Evolutionary conservation across 2,329 filamentous ascomycete genomes (phyloP).

Genomic region (Paramyrothecium sp.): DNA sequence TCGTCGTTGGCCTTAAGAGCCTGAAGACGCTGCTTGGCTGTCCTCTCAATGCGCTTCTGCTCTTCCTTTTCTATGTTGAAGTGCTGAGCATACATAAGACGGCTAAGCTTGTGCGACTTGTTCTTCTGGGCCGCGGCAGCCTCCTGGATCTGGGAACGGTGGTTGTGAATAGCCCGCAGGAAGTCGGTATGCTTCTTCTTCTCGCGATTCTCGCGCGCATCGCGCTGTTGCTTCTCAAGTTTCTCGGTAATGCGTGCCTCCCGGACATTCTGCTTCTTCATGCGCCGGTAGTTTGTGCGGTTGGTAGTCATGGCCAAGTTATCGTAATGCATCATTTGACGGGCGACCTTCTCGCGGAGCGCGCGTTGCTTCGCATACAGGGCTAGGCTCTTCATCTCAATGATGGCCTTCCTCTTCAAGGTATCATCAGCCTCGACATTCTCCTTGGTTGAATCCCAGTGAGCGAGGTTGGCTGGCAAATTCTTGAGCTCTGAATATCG

Average conservation of each 20-base stretch:
- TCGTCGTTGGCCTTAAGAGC: conserved; percentile 98
- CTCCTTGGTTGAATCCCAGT: conserved; percentile 78
- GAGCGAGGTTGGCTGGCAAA: conserved; percentile 79
- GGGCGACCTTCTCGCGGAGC: conserved; percentile 81
- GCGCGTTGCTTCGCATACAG: conserved; percentile 86
- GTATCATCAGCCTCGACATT: conserved; percentile 70
- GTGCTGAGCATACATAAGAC: conserved; percentile 85
- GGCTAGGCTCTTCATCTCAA: conserved; percentile 90
- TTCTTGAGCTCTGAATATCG: conserved; percentile 82
- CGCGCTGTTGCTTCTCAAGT: conserved; percentile 96
- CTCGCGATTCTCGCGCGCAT: conserved; percentile 91
- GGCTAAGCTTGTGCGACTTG: conserved; percentile 82
- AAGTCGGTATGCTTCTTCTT: conserved; percentile 97
- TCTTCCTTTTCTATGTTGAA: conserved; percentile 98
- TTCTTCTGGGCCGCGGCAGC: conserved; percentile 64
- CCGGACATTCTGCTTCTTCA: conserved; percentile 95
- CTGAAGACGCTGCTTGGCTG: conserved; percentile 98
- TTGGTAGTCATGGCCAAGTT: conserved; percentile 98
- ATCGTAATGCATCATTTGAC: conserved; percentile 92
- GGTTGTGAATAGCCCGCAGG: conserved; percentile 79
- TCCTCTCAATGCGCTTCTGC: conserved; percentile 96
- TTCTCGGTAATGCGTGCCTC: conserved; percentile 98
- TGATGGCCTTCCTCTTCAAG: conserved; percentile 84
- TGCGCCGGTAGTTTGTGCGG: conserved; percentile 81
- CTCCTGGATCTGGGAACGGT: conserved; percentile 74